These are phyloP conservation scores for Zarea fungicola DNA, from an alignment of 2,329 filamentous ascomycete species.

Conservation along the genomic window DNA sequence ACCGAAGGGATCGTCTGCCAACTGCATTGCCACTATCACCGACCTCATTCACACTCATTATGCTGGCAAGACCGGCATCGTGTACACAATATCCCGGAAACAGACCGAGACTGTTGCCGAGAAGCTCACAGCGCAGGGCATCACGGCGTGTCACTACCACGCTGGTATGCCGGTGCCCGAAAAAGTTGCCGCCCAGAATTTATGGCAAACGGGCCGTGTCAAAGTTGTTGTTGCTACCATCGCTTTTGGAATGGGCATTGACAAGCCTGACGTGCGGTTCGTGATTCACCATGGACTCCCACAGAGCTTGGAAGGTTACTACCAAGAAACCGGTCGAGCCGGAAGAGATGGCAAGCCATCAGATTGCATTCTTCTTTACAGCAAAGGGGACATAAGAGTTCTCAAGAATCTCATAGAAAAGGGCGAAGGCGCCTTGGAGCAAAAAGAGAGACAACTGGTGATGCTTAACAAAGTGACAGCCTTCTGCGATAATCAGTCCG, in stretches of 20 bases:
- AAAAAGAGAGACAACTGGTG: conserved; percentile 75
- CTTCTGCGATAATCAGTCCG: conserved; percentile 83
- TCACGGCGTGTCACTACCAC: conserved; percentile 81
- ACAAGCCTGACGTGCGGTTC: conserved; percentile 94
- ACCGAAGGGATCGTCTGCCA: conserved; percentile 58
- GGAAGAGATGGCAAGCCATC: conserved; percentile 85
- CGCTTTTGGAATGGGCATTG: conserved; percentile 99
- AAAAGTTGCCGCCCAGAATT: conserved; percentile 65
- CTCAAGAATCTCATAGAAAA: conserved; percentile 78
- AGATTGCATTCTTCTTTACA: conserved; percentile 86
- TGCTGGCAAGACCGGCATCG: conserved; percentile 71
- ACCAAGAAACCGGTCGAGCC: conserved; percentile 94
- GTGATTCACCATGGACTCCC: conserved; percentile 91
- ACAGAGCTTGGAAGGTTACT: conserved; percentile 95
- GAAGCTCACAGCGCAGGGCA: conserved; percentile 58
- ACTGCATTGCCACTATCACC: conserved; percentile 44
- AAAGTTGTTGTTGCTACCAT: conserved; percentile 97
- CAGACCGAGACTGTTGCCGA: conserved; percentile 75
- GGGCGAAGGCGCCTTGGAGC: conserved; percentile 68
- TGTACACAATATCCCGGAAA: conserved; percentile 86
- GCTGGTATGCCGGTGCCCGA: conserved; percentile 65
- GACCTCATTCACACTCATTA: conserved; percentile 68
- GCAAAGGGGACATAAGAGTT: conserved; percentile 67
- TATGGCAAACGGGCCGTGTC: conserved; percentile 75
- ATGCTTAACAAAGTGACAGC: conserved; percentile 83